Conservation (phyloP, 768 basidiomycete species). For the Fomitopsis pulvina region DNA sequence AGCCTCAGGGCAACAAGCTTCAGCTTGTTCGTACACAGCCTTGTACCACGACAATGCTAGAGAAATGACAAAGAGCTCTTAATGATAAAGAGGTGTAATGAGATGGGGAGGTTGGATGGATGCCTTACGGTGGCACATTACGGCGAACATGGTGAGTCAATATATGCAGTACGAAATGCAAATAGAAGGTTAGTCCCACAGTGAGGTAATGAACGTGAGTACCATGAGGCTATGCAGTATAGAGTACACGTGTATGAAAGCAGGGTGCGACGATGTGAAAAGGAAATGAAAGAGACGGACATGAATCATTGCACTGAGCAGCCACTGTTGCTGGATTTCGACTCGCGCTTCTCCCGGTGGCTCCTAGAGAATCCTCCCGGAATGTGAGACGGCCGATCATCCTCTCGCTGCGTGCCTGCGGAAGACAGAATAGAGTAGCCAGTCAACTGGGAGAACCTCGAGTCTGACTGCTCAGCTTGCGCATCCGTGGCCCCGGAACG, state of each 20-base stretch:
- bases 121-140: neutral
- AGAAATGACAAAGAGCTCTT: neutral
- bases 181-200: neutral
- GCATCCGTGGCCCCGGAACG: constrained; percentile 27
- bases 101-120: neutral
- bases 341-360: constrained; percentile 29
- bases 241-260: neutral
- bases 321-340: constrained; percentile 34
- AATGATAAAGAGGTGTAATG: neutral
- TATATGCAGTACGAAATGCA: constrained; percentile 7
- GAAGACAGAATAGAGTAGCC: constrained; percentile 28
- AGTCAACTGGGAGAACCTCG: constrained; percentile 28
- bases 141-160: neutral
- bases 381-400: constrained; percentile 31
- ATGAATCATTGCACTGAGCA: constrained; percentile 39
- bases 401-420: constrained; percentile 20
- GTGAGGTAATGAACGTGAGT: neutral
- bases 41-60: neutral
- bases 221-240: neutral
- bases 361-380: constrained; percentile 26
- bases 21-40: neutral
- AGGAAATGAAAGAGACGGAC: neutral
- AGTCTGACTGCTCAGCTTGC: constrained; percentile 23
- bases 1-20: neutral
- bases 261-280: neutral